Conservation (phyloP, 2,329 filamentous ascomycete species). For the Botrytis deweyae region DNA sequence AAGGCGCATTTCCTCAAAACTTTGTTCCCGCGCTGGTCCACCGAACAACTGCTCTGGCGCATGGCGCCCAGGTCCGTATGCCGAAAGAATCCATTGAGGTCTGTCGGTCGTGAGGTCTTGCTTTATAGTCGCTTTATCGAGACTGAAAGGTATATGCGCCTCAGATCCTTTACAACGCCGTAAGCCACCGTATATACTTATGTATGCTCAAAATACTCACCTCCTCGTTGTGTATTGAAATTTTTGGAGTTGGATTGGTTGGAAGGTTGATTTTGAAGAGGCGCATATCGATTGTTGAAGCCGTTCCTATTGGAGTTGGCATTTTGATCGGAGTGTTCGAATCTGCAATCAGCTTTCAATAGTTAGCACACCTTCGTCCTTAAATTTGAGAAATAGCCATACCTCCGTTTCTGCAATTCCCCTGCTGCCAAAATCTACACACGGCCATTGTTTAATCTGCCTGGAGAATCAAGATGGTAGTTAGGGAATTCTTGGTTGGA, state of each 20-base stretch:
- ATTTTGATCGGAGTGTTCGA: slow-evolving; percentile 51
- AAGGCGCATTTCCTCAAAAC: slow-evolving; percentile 83
- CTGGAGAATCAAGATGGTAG: neutral
- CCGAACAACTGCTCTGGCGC: slow-evolving; percentile 83
- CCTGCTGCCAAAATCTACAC: slow-evolving; percentile 65
- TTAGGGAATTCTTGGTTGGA: neutral
- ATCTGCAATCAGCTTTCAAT: slow-evolving; percentile 55
- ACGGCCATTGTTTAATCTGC: slow-evolving; percentile 6
- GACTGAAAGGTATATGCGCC: slow-evolving; percentile 30
- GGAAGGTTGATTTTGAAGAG: slow-evolving; percentile 29
- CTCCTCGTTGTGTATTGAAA: slow-evolving; percentile 29
- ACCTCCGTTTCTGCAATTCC: slow-evolving; percentile 56
- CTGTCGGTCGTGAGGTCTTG: slow-evolving; percentile 67
- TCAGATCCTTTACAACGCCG: slow-evolving; percentile 7
- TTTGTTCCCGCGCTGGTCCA: slow-evolving; percentile 75
- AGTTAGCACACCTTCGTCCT: slow-evolving; percentile 19
- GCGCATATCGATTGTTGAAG: slow-evolving; percentile 40
- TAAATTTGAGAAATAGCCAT: slow-evolving; percentile 1
- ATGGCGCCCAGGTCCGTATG: slow-evolving; percentile 76
- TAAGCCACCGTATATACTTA: slow-evolving; percentile 7
- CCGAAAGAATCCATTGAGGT: slow-evolving; percentile 82
- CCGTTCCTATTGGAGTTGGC: slow-evolving; percentile 33
- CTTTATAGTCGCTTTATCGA: slow-evolving; percentile 53
- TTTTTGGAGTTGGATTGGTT: slow-evolving; percentile 26
- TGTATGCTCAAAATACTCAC: slow-evolving; percentile 17